Evolutionary conservation across 805 yeast species (phyloP).

Genomic region (Wickerhamomyces chambardii): DNA sequence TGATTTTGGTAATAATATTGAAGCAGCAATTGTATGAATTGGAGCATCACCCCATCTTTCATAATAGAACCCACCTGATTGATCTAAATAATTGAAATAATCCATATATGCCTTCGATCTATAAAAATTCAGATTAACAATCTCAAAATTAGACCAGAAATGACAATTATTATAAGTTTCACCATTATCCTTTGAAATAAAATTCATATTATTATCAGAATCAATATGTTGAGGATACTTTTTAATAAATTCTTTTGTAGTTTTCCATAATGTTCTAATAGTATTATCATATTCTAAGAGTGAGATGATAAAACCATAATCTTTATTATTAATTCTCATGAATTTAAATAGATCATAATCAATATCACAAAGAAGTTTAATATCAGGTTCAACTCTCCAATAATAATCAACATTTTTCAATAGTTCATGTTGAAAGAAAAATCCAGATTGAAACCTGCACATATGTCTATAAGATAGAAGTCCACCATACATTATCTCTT

Average conservation of each 20-base stretch:
- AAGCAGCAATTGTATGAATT: conserved; percentile 69
- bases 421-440: conserved; percentile 57
- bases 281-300: conserved; percentile 59
- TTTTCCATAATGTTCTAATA: conserved; percentile 59
- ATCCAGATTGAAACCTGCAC: conserved; percentile 42
- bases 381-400: conserved; percentile 77
- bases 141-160: conserved; percentile 77
- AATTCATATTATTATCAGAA: conserved; percentile 48
- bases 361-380: conserved; percentile 51
- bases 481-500: conserved; percentile 47
- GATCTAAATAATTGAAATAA: conserved; percentile 57
- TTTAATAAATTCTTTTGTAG: conserved; percentile 36
- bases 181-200: conserved; percentile 59
- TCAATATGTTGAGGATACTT: conserved; percentile 31
- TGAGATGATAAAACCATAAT: conserved; percentile 64
- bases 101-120: conserved; percentile 48
- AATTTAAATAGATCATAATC: conserved; percentile 57
- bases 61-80: conserved; percentile 71
- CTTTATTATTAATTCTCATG: conserved; percentile 46
- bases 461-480: conserved; percentile 63
- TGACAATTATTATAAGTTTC: conserved; percentile 68
- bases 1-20: conserved; percentile 46
- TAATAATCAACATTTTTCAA: conserved; percentile 55
- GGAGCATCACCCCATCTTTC: conserved; percentile 97
- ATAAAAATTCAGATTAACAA: conserved; percentile 68